Evolutionary conservation across 2,329 filamentous ascomycete genomes (phyloP).

Genomic region (Cryphonectria radicalis): DNA sequence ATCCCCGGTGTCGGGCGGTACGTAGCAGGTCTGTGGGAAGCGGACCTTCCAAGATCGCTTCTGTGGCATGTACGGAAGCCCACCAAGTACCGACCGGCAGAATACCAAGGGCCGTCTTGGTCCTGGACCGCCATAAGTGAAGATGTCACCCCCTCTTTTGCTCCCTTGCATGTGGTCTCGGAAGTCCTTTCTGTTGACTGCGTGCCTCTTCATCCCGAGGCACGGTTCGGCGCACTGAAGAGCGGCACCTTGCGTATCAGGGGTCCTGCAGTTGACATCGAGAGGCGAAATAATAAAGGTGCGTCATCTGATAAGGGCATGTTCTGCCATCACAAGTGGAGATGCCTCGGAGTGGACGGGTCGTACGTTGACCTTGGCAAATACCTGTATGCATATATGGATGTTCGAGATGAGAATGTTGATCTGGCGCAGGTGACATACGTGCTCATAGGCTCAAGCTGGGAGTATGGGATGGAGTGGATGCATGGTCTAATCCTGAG

Average conservation of each 20-base stretch:
- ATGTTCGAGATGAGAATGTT: neutral
- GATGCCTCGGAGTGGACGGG: neutral
- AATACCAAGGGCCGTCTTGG: neutral
- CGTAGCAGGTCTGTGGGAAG: neutral
- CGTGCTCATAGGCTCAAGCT: neutral
- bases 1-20: neutral
- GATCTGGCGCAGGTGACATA: neutral
- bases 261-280: neutral
- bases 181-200: neutral
- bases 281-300: neutral
- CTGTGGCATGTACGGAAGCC: neutral
- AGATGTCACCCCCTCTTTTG: neutral
- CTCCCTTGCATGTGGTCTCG: neutral
- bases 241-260: neutral
- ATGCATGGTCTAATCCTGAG: neutral
- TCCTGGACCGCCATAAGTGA: neutral
- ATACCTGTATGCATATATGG: neutral
- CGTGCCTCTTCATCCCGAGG: neutral
- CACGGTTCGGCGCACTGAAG: neutral
- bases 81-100: neutral
- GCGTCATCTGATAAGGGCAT: too few relatives aligned
- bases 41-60: neutral
- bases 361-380: accelerated
- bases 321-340: neutral
- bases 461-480: too few relatives aligned